Percentiles rank a stretch among this genome's conserved stretches.
Conservation (phyloP, 352 stramenopile species). For the Globisporangium polare region DNA sequence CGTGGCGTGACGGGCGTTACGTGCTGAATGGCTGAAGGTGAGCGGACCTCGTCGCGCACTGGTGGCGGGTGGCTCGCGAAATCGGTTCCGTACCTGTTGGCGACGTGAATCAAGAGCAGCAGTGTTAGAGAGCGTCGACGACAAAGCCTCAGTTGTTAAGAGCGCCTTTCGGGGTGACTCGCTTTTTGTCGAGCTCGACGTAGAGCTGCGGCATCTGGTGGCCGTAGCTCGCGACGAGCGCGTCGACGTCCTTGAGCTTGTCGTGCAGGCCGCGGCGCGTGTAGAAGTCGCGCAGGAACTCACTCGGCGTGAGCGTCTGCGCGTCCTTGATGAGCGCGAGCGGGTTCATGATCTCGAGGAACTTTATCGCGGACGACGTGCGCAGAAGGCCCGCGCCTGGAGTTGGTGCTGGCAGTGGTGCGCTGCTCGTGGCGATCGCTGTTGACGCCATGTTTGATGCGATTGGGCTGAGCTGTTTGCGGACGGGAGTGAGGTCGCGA, state of each 20-base stretch:
- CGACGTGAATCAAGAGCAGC: not conserved
- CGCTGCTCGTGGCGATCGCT: constrained; percentile 7
- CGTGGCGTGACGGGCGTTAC: constrained; percentile 22
- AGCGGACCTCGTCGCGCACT: constrained; percentile 30
- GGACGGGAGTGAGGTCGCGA: not conserved
- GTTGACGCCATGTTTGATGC: constrained; percentile 16
- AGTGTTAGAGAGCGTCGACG: not conserved
- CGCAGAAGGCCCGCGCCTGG: not conserved
- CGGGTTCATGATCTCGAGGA: constrained; percentile 55
- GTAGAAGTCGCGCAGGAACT: constrained; percentile 78
- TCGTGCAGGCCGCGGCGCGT: constrained; percentile 50
- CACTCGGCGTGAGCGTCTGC: constrained; percentile 39
- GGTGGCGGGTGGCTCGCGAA: constrained; percentile 48
- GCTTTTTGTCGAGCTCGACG: constrained; percentile 70
- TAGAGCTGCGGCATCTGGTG: constrained; percentile 58
- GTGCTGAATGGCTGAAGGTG: constrained; percentile 13
- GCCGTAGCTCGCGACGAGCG: constrained; percentile 44
- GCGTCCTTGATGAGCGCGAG: constrained; percentile 51
- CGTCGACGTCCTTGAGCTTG: constrained; percentile 70
- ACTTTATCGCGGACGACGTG: constrained; percentile 22
- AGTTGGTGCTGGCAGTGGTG: not conserved
- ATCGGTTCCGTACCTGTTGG: constrained; percentile 58
- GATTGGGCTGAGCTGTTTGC: not conserved
- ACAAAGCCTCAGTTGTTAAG: too few relatives aligned
- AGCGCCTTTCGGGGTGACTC: too few relatives aligned